phyloP scores from a whole-genome alignment of 1,139 yeast genomes.

The Sugiyamaella pinicola region DNA sequence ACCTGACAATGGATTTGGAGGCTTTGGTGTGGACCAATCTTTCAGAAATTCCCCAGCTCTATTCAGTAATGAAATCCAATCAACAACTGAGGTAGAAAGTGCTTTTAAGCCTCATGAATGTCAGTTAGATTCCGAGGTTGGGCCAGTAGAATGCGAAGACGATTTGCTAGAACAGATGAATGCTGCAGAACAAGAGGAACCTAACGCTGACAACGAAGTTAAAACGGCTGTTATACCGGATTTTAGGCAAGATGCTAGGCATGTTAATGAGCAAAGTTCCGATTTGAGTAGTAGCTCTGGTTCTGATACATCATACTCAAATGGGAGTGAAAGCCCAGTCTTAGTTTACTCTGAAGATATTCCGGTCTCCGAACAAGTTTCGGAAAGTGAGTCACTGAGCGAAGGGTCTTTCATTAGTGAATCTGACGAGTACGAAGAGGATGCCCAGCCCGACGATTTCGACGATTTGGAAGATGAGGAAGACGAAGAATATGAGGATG shows the following conservation, averaged over 20 bases:
- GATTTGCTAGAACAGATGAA: too few species aligned
- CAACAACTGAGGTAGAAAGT: not conserved
- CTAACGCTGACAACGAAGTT: not conserved
- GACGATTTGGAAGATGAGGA: slow-evolving; percentile 18
- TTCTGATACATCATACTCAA: not conserved
- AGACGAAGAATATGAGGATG: not conserved
- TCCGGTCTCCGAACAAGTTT: not conserved
- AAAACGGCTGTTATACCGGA: not conserved
- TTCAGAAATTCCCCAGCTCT: not conserved
- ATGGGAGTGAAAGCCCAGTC: slow-evolving; percentile 9
- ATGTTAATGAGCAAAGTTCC: too few species aligned
- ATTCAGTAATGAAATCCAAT: not conserved
- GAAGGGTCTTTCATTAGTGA: not conserved
- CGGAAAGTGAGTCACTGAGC: not conserved
- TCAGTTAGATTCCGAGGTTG: slow-evolving; percentile 1
- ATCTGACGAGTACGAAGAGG: slow-evolving; percentile 7
- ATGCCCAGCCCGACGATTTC: slow-evolving; percentile 3
- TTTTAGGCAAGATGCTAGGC: too few species aligned
- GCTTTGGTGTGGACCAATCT: not conserved
- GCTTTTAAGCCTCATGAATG: not conserved
- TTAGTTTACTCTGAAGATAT: slow-evolving; percentile 1
- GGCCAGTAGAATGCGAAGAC: too few species aligned
- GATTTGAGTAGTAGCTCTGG: not conserved
- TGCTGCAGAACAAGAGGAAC: too few species aligned
- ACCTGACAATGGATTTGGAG: slow-evolving; percentile 3